Conservation (phyloP, 2,329 filamentous ascomycete species). For the Phyllosticta paracitricarpa region DNA sequence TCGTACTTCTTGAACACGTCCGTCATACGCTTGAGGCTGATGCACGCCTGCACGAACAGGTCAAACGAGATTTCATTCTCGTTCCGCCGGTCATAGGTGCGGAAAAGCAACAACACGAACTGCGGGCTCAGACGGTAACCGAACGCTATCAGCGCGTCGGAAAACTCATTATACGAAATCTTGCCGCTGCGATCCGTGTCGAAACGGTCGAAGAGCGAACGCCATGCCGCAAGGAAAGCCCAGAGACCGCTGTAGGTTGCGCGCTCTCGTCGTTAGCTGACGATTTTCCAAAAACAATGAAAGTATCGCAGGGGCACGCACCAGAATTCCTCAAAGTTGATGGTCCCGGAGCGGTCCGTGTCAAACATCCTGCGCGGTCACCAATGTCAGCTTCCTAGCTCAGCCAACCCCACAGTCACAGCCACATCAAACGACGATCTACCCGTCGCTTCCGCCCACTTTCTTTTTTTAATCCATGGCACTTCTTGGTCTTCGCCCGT, state of each 20-base stretch:
- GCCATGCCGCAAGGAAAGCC: slow-evolving; percentile 92
- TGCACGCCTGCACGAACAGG: slow-evolving; percentile 94
- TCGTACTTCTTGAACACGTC: slow-evolving; percentile 99
- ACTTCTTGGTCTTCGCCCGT: background rate
- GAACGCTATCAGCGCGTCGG: slow-evolving; percentile 80
- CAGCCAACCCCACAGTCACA: background rate
- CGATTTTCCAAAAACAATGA: background rate
- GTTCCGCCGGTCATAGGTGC: slow-evolving; percentile 60
- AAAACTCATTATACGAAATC: slow-evolving; percentile 80
- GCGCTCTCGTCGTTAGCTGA: background rate
- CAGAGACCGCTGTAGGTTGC: slow-evolving; percentile 55
- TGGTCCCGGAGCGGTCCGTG: slow-evolving; percentile 75
- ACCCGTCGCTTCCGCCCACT: background rate
- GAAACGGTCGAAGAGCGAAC: slow-evolving; percentile 88
- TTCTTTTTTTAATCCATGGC: background rate
- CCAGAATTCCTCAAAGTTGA: slow-evolving; percentile 94
- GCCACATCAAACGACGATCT: background rate
- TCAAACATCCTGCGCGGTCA: slow-evolving; percentile 72
- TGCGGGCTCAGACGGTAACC: slow-evolving; percentile 78
- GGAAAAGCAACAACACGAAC: slow-evolving; percentile 79
- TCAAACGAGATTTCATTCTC: slow-evolving; percentile 58
- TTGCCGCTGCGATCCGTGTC: slow-evolving; percentile 79
- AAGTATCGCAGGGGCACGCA: slow-evolving; percentile 17
- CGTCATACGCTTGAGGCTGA: slow-evolving; percentile 94
- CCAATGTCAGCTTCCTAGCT: background rate